phyloP scores from a whole-genome alignment of 441 rosid genomes.

The Syzygium syzygioides region DNA sequence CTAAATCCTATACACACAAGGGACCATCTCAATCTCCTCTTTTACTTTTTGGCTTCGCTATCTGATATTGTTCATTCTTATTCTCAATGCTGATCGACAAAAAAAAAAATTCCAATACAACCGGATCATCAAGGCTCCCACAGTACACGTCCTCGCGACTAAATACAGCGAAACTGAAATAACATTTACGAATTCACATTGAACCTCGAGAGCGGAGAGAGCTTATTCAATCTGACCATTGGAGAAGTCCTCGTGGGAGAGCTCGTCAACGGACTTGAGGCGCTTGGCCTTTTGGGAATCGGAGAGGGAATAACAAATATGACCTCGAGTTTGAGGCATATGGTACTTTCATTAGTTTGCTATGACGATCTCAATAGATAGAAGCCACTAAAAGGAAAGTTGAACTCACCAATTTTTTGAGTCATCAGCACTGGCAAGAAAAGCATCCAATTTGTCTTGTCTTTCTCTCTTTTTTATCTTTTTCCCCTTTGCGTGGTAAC shows the following conservation, averaged over 20 bases:
- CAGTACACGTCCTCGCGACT: neutral
- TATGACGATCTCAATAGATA: neutral
- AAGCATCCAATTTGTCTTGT: conserved; percentile 72
- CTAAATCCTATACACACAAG: neutral
- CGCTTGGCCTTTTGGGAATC: no score
- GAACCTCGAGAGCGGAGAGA: conserved; percentile 76
- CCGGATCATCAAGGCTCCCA: neutral
- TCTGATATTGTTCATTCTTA: neutral
- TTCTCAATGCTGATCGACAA: neutral
- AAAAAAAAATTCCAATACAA: neutral
- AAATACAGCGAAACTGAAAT: neutral
- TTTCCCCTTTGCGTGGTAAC: conserved; percentile 74
- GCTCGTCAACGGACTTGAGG: no score
- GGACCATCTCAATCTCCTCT: neutral
- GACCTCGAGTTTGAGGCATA: neutral
- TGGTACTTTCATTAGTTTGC: neutral
- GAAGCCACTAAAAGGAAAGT: neutral
- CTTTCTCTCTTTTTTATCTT: conserved; percentile 82
- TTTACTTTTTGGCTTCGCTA: neutral
- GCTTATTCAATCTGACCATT: conserved; percentile 83
- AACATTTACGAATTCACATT: neutral
- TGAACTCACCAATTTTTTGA: conserved; percentile 67
- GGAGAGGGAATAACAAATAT: neutral
- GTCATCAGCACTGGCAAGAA: conserved; percentile 80
- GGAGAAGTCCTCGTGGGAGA: neutral